phyloP scores from a whole-genome alignment of 2,329 filamentous ascomycete species.

The Bipolaris zeicola region DNA sequence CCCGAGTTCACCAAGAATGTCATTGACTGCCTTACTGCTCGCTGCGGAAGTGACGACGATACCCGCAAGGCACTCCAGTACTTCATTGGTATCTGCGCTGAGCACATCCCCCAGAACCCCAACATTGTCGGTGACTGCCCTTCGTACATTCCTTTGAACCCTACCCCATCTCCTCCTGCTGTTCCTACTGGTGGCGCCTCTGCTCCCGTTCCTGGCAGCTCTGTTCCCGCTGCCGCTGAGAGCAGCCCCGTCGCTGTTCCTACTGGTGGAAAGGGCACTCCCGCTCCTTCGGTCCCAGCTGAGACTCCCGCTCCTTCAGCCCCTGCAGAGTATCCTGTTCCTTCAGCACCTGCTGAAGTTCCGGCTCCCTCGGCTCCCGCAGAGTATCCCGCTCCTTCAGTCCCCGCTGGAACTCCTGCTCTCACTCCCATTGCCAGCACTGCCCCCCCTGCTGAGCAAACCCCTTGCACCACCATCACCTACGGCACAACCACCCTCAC shows the following conservation, averaged over 20 bases:
- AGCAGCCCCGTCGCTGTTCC: slow-evolving; percentile 18
- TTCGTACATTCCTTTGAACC: slow-evolving; percentile 57
- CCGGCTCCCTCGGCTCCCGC: not conserved
- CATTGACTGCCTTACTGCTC: slow-evolving; percentile 79
- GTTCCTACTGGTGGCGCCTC: slow-evolving; percentile 23
- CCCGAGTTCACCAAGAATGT: slow-evolving; percentile 76
- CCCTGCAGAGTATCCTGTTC: not conserved
- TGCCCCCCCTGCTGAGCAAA: slow-evolving; percentile 6
- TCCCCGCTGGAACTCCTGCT: slow-evolving; percentile 5
- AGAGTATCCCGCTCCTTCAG: slow-evolving; percentile 7
- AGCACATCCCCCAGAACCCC: slow-evolving; percentile 77
- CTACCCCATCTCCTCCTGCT: slow-evolving; percentile 35
- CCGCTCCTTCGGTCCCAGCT: slow-evolving; percentile 4
- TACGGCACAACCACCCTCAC: slow-evolving; percentile 52
- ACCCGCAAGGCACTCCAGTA: slow-evolving; percentile 75
- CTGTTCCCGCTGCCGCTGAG: slow-evolving; percentile 15
- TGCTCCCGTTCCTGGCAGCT: slow-evolving; percentile 2
- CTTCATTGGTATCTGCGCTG: slow-evolving; percentile 90
- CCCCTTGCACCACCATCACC: slow-evolving; percentile 49
- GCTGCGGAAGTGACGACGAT: slow-evolving; percentile 67
- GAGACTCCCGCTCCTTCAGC: slow-evolving; percentile 6
- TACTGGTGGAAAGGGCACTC: slow-evolving; percentile 6
- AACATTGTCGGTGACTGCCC: slow-evolving; percentile 79
- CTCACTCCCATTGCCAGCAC: no score
- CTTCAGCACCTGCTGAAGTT: no score